phyloP scores from a whole-genome alignment of 176 grass and related monocot species.

The Aegilops longissima region DNA sequence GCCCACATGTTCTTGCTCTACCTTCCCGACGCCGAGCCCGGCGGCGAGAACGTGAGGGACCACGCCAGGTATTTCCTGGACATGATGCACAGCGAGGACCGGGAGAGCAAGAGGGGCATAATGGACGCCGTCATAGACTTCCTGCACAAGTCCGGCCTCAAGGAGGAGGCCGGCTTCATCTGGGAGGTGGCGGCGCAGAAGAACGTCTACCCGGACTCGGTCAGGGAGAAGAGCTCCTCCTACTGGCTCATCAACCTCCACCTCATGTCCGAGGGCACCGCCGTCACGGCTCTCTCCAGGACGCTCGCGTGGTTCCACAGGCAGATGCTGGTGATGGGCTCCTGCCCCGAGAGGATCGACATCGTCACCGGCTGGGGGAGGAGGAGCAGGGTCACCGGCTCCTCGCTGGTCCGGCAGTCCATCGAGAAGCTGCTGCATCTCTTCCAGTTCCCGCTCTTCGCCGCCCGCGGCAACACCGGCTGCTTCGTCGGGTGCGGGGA shows the following conservation, averaged over 20 bases:
- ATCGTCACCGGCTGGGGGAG: slow-evolving; percentile 95
- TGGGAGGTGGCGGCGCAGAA: slow-evolving; percentile 90
- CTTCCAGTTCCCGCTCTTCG: slow-evolving; percentile 73
- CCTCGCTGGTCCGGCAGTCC: slow-evolving; percentile 68
- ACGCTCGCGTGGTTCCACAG: slow-evolving; percentile 92
- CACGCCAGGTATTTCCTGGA: slow-evolving; percentile 79
- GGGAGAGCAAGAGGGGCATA: slow-evolving; percentile 90
- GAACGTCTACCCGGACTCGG: slow-evolving; percentile 91
- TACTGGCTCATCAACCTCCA: slow-evolving; percentile 97
- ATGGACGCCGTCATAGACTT: slow-evolving; percentile 94
- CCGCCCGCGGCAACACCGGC: slow-evolving; percentile 63
- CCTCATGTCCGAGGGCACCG: slow-evolving; percentile 94
- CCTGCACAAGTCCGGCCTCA: slow-evolving; percentile 82
- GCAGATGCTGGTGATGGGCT: slow-evolving; percentile 56
- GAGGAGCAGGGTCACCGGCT: slow-evolving; percentile 87
- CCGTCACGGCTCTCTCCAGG: slow-evolving; percentile 73
- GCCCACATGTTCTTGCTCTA: slow-evolving; percentile 86
- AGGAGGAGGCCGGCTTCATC: slow-evolving; percentile 92
- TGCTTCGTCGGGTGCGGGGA: slow-evolving; percentile 88
- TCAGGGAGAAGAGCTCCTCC: slow-evolving; percentile 65
- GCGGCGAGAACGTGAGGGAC: slow-evolving; percentile 67
- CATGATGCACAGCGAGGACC: slow-evolving; percentile 91
- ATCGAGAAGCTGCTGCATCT: slow-evolving; percentile 79
- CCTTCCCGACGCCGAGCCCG: slow-evolving; percentile 80
- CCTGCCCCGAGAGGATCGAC: slow-evolving; percentile 63